phyloP scores from a whole-genome alignment of 2,329 filamentous ascomycete genomes.

The Colletotrichum tanaceti region DNA sequence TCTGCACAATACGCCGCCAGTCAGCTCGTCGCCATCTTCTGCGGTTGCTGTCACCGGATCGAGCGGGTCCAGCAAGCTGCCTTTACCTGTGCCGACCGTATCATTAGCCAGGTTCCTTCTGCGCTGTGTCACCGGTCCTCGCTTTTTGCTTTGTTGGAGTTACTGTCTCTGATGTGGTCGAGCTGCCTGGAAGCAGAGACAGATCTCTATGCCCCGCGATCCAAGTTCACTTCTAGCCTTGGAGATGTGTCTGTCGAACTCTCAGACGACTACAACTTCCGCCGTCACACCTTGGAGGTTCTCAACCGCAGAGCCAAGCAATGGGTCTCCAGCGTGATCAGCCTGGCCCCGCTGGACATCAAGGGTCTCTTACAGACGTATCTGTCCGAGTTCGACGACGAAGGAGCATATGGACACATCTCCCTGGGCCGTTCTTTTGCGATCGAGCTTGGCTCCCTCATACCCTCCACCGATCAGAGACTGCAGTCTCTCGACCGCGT shows the following conservation, averaged over 20 bases:
- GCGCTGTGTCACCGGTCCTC: constrained; percentile 90
- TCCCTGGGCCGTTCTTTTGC: constrained; percentile 95
- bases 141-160: constrained; percentile 90
- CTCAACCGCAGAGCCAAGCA: constrained; percentile 80
- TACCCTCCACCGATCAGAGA: constrained; percentile 87
- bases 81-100: constrained; percentile 82
- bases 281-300: constrained; percentile 80
- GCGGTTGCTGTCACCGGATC: constrained; percentile 92
- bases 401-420: constrained; percentile 89
- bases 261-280: constrained; percentile 91
- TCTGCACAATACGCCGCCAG: constrained; percentile 91
- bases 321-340: constrained; percentile 86
- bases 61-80: constrained; percentile 91
- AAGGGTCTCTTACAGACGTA: constrained; percentile 97
- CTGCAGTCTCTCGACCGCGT: constrained; percentile 83
- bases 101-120: constrained; percentile 87
- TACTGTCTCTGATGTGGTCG: constrained; percentile 93
- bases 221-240: constrained; percentile 80
- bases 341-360: constrained; percentile 89
- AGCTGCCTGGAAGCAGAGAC: constrained; percentile 95
- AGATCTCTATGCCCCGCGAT: constrained; percentile 89
- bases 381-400: constrained; percentile 92
- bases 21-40: constrained; percentile 87
- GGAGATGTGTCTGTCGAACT: constrained; percentile 86
- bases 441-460: constrained; percentile 87